Percentiles rank a stretch among this genome's conserved stretches.
Evolutionary conservation across 2,329 filamentous ascomycete genomes (phyloP).

Genomic region (Fusarium tanahbumbuense): DNA sequence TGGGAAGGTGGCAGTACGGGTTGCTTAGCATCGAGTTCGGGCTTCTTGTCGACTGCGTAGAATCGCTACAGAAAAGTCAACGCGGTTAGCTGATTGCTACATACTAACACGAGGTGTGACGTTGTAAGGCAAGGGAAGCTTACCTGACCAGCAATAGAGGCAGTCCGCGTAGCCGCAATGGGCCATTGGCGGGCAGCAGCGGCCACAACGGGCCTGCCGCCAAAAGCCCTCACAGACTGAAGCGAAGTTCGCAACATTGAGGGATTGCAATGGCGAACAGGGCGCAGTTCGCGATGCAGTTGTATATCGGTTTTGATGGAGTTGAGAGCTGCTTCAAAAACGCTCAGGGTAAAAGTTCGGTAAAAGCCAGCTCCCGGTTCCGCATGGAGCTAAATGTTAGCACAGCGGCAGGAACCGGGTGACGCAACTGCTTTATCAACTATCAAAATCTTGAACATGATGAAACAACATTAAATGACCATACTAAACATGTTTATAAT

Average conservation of each 20-base stretch:
- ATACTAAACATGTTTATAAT: background rate
- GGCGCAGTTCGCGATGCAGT: constrained; percentile 48
- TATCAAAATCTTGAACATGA: background rate
- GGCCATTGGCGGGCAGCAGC: constrained; percentile 70
- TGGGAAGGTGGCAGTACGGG: constrained; percentile 66
- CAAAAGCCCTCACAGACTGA: constrained; percentile 71
- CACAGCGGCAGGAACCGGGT: constrained; percentile 53
- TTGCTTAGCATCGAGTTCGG: constrained; percentile 61
- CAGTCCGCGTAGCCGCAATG: constrained; percentile 51
- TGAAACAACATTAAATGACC: background rate
- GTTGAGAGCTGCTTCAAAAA: constrained; percentile 54
- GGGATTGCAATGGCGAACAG: constrained; percentile 61
- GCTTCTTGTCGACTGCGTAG: constrained; percentile 67
- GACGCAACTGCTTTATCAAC: constrained; percentile 45
- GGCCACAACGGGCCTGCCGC: constrained; percentile 65
- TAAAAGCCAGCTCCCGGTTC: constrained; percentile 51
- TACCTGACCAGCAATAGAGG: constrained; percentile 49
- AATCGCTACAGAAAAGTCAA: constrained; percentile 59
- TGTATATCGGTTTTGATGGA: constrained; percentile 49
- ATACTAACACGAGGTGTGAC: constrained; percentile 46
- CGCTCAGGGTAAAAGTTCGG: constrained; percentile 60
- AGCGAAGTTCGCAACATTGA: constrained; percentile 77
- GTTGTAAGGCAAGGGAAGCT: constrained; percentile 51
- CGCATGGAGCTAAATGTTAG: constrained; percentile 39
- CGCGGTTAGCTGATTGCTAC: constrained; percentile 48